A percentile compares a stretch with the other conserved stretches of the same genome.
Conservation (phyloP, 1,284 basidiomycete genomes). For the Malassezia restricta region DNA sequence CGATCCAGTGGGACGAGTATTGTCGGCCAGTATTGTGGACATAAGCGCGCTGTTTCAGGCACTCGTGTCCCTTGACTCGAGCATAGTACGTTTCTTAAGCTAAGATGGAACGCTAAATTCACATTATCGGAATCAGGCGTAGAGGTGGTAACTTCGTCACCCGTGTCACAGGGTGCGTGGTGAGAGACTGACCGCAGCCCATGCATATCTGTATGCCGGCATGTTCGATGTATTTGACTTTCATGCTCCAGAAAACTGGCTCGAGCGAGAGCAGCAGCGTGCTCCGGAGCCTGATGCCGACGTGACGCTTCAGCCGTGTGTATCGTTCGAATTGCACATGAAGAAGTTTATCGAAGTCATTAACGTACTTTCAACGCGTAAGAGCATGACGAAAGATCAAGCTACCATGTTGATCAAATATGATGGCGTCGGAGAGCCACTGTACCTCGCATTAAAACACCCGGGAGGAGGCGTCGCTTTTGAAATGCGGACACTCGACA, state of each 20-base stretch:
- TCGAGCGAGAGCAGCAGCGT: background rate
- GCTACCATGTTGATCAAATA: background rate
- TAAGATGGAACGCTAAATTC: background rate
- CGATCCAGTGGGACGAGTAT: too few relatives aligned
- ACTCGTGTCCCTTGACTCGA: too few relatives aligned
- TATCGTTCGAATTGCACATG: constrained; percentile 6
- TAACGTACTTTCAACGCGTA: background rate
- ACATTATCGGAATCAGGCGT: constrained; percentile 13
- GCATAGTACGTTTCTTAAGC: too few relatives aligned
- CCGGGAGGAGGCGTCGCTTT: background rate
- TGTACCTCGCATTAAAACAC: constrained; percentile 1
- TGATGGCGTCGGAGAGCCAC: constrained; percentile 6
- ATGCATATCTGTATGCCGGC: constrained; percentile 14
- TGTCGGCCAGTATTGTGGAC: too few relatives aligned
- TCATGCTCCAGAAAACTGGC: constrained; percentile 4
- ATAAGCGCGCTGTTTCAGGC: too few relatives aligned
- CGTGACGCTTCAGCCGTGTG: constrained; percentile 6
- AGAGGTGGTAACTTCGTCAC: constrained; percentile 5
- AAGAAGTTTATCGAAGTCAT: background rate
- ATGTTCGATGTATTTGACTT: constrained; percentile 14
- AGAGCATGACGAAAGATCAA: background rate
- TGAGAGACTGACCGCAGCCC: background rate
- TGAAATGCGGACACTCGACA: constrained; percentile 12
- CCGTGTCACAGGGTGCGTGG: too few relatives aligned
- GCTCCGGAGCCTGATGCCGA: constrained; percentile 1